These are phyloP conservation scores for Zasmidium citrigriseum DNA, from an alignment of 2,329 filamentous ascomycete species.

Conservation along the genomic window DNA sequence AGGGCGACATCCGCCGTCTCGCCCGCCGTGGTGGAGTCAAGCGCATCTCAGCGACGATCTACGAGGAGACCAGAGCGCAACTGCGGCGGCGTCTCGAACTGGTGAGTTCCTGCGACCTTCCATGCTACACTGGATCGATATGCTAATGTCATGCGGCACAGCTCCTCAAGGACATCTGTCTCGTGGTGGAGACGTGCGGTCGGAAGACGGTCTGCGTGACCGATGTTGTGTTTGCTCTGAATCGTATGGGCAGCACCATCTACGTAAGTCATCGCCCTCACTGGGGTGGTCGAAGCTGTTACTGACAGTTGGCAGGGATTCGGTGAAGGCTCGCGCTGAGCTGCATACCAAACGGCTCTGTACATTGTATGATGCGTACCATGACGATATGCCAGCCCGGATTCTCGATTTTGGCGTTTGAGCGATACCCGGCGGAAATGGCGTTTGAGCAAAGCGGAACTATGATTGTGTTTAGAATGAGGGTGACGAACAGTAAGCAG, in stretches of 20 bases:
- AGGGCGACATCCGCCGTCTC: conserved; percentile 64
- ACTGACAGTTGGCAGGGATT: conserved; percentile 1
- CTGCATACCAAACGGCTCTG: not conserved
- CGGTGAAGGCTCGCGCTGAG: not conserved
- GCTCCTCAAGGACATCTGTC: conserved; percentile 29
- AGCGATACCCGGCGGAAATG: not conserved
- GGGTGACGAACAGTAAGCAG: no score
- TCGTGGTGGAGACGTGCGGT: conserved; percentile 22
- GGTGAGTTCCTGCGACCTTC: conserved; percentile 51
- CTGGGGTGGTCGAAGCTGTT: not conserved
- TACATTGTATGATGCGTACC: not conserved
- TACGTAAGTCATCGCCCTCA: conserved; percentile 6
- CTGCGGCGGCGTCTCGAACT: conserved; percentile 55
- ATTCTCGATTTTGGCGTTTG: not conserved
- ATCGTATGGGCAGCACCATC: conserved; percentile 15
- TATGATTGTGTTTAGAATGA: not conserved
- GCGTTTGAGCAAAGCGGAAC: not conserved
- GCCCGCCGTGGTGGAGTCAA: conserved; percentile 78
- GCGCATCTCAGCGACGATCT: conserved; percentile 66
- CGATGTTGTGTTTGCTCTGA: conserved; percentile 60
- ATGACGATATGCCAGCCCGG: not conserved
- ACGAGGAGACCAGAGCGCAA: conserved; percentile 59
- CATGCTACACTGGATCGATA: not conserved
- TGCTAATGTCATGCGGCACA: not conserved
- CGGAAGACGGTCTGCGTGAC: conserved; percentile 63